Percentiles rank a stretch among this genome's conserved stretches.
phyloP scores from a whole-genome alignment of 2,329 filamentous ascomycete species.

The Ceratocystis colombiana region DNA sequence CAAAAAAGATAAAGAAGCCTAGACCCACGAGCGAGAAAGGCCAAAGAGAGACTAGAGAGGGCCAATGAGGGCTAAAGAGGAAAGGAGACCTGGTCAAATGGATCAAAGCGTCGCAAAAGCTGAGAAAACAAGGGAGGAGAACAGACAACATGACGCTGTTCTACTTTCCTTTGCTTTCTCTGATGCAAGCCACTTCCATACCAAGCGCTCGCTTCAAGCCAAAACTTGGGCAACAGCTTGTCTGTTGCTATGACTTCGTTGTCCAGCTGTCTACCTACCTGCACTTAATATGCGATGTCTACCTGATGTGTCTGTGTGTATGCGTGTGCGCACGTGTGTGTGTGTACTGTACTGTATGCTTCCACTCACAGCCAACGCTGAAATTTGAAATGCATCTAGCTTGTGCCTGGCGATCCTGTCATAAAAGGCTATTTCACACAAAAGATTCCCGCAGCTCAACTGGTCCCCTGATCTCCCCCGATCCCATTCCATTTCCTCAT shows the following conservation, averaged over 20 bases:
- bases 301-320: neutral
- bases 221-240: neutral
- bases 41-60: too few relatives aligned
- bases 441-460: neutral
- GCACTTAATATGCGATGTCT: neutral
- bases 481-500: neutral
- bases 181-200: slow-evolving; percentile 1
- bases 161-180: too few relatives aligned
- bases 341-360: neutral
- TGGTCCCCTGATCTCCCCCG: slow-evolving; percentile 1
- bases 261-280: neutral
- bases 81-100: neutral
- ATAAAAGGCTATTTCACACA: neutral
- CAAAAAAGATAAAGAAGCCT: slow-evolving; percentile 5
- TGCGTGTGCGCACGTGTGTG: neutral
- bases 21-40: neutral
- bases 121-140: neutral
- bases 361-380: neutral
- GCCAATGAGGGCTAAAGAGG: neutral
- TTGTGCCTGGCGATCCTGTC: slow-evolving; percentile 11
- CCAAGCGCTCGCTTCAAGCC: neutral
- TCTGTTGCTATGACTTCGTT: neutral
- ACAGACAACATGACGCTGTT: neutral
- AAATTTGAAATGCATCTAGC: neutral
- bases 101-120: slow-evolving; percentile 9